Evolutionary conservation across 345 rosid species (phyloP).

Genomic region (Corchorus olitorius): DNA sequence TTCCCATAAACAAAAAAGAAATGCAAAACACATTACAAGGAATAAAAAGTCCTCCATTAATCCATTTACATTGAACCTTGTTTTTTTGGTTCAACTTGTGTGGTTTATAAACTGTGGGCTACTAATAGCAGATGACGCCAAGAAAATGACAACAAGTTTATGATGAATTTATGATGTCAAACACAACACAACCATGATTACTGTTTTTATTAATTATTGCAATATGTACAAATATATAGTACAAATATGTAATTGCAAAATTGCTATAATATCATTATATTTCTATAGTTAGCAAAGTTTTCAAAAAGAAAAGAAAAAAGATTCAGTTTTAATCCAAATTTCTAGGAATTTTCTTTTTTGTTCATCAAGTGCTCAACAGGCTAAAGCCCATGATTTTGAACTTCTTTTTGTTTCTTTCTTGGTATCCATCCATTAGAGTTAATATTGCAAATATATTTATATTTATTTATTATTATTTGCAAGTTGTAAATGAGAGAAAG

Average conservation of each 20-base stretch:
- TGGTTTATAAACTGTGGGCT: not conserved
- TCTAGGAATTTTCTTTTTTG: not conserved
- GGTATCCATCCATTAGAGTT: conserved; percentile 1
- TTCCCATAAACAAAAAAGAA: not conserved
- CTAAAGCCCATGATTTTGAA: not conserved
- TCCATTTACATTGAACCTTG: not conserved
- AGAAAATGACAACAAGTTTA: conserved; percentile 2
- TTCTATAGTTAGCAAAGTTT: not conserved
- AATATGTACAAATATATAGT: too few relatives aligned
- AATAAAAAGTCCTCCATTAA: not conserved
- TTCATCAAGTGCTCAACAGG: not conserved
- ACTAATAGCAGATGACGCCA: conserved; percentile 4
- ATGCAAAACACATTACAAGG: not conserved
- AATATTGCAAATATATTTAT: too few relatives aligned
- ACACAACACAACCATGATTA: not conserved
- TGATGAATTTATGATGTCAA: not conserved
- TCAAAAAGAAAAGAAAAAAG: not conserved
- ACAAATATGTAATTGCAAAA: too few relatives aligned
- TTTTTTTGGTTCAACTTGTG: not conserved
- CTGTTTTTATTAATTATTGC: too few relatives aligned
- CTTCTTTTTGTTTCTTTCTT: not conserved
- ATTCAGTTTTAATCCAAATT: not conserved
- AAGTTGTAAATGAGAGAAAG: not conserved
- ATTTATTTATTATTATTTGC: not conserved
- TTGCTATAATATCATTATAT: too few relatives aligned